Percentiles rank a stretch among this genome's conserved stretches.
phyloP scores from a whole-genome alignment of 768 basidiomycete species.

The Cyclocybe aegerita region DNA sequence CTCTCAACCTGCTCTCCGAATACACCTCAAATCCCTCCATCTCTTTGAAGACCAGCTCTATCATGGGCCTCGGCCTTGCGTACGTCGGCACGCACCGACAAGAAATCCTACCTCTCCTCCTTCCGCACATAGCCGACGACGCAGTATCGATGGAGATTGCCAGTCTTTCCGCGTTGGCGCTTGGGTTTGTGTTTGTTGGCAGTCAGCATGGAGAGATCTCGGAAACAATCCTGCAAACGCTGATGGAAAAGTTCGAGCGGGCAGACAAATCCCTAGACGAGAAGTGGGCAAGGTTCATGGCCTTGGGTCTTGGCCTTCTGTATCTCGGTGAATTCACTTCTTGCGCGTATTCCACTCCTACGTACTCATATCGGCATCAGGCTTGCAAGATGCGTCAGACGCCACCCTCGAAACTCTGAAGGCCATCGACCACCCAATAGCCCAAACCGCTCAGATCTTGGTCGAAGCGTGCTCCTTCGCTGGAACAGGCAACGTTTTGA shows the following conservation, averaged over 20 bases:
- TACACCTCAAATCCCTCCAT: constrained; percentile 87
- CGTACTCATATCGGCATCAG: constrained; percentile 36
- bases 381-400: constrained; percentile 89
- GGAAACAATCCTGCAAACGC: constrained; percentile 81
- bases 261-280: constrained; percentile 77
- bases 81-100: constrained; percentile 93
- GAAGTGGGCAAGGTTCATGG: constrained; percentile 94
- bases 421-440: constrained; percentile 89
- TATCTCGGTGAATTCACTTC: constrained; percentile 69
- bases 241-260: constrained; percentile 76
- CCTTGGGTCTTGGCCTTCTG: constrained; percentile 83
- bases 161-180: constrained; percentile 79
- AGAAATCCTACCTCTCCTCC: constrained; percentile 75
- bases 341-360: background rate
- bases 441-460: constrained; percentile 87
- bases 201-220: constrained; percentile 94
- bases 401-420: constrained; percentile 92
- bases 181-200: constrained; percentile 95
- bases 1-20: constrained; percentile 86
- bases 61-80: constrained; percentile 91
- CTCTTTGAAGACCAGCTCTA: constrained; percentile 81
- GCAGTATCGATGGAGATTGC: constrained; percentile 85
- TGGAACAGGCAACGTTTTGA: constrained; percentile 92
- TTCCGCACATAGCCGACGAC: constrained; percentile 84
- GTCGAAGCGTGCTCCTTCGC: constrained; percentile 95